These are phyloP conservation scores for Yarrowia sp. DNA, from an alignment of 805 yeast genomes.

Conservation along the genomic window DNA sequence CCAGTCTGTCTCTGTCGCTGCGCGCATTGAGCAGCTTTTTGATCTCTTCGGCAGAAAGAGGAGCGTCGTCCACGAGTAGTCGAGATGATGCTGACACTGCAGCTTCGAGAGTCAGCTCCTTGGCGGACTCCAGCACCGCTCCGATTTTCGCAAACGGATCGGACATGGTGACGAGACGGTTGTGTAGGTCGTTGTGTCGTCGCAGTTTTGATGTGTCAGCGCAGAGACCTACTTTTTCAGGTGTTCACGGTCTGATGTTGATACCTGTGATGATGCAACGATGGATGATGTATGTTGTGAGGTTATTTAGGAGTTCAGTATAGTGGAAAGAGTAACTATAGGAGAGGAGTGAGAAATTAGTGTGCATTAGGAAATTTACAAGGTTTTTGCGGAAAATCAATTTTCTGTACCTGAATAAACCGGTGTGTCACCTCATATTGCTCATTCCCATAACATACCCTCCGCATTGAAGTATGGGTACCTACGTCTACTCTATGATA, in stretches of 20 bases:
- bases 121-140: slow-evolving; percentile 79
- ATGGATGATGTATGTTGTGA: slow-evolving; percentile 11
- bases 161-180: slow-evolving; percentile 52
- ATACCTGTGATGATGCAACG: slow-evolving; percentile 15
- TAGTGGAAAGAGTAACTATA: too few species aligned
- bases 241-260: slow-evolving; percentile 4
- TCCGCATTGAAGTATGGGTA: too few species aligned
- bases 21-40: slow-evolving; percentile 70
- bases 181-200: slow-evolving; percentile 18
- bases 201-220: neutral
- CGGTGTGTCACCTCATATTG: too few species aligned
- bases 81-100: slow-evolving; percentile 78
- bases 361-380: too few species aligned
- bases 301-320: neutral
- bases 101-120: slow-evolving; percentile 79
- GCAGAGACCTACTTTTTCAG: neutral
- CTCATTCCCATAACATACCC: too few species aligned
- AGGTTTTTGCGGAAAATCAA: too few species aligned
- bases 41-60: slow-evolving; percentile 68
- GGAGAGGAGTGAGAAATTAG: too few species aligned
- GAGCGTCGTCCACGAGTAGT: slow-evolving; percentile 64
- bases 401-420: too few species aligned
- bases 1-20: slow-evolving; percentile 66
- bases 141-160: slow-evolving; percentile 68
- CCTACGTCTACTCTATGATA: too few species aligned